Evolutionary conservation across 1,284 basidiomycete genomes (phyloP).

Genomic region (Melampsora americana): DNA sequence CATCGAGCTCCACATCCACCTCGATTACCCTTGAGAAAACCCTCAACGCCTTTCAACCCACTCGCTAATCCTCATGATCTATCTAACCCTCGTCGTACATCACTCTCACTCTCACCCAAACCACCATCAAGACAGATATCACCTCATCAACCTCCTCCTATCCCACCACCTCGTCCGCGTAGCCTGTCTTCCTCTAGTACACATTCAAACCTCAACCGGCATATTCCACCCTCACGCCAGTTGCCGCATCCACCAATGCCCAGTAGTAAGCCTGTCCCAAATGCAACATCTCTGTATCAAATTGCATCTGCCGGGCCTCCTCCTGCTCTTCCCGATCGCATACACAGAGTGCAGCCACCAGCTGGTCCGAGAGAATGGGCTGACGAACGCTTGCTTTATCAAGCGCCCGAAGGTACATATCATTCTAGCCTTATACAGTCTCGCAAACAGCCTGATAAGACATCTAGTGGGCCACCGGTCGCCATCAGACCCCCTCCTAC

Average conservation of each 20-base stretch:
- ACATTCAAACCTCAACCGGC: neutral
- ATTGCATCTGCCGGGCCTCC: neutral
- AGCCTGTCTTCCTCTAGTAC: neutral
- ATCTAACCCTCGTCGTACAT: neutral
- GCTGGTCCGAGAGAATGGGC: constrained; percentile 30
- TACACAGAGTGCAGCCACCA: constrained; percentile 2
- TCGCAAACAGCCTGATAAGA: neutral
- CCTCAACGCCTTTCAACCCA: neutral
- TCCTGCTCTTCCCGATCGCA: neutral
- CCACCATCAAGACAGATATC: neutral
- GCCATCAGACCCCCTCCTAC: neutral
- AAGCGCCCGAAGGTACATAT: neutral
- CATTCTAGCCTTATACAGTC: neutral
- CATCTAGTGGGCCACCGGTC: neutral
- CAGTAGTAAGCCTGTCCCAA: neutral
- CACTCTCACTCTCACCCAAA: neutral
- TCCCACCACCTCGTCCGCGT: neutral
- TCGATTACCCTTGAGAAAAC: neutral
- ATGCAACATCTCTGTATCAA: neutral
- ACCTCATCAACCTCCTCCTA: neutral
- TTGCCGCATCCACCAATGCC: constrained; percentile 7
- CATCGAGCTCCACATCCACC: constrained; percentile 1
- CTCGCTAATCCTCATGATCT: neutral
- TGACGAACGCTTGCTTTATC: neutral
- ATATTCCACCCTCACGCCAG: neutral